Evolutionary conservation across 495 filamentous ascomycete species (phyloP).

Genomic region (Aspergillus homomorphus): DNA sequence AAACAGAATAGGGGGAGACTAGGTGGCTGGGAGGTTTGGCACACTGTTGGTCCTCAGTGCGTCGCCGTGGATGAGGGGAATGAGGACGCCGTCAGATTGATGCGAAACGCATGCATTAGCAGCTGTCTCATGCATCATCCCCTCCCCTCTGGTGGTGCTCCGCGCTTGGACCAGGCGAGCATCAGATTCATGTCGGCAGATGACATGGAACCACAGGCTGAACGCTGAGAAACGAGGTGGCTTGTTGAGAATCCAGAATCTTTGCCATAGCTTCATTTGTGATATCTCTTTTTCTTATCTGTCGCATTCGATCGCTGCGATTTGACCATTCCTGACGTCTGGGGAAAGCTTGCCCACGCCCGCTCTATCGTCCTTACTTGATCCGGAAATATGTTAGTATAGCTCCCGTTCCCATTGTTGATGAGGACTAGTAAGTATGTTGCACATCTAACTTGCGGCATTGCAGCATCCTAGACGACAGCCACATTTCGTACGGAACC

Average conservation of each 20-base stretch:
- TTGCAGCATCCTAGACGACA: background rate
- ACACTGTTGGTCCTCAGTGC: too few relatives aligned
- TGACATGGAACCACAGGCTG: background rate
- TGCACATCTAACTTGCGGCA: too few relatives aligned
- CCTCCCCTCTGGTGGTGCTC: background rate
- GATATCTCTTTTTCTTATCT: background rate
- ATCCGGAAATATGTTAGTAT: too few relatives aligned
- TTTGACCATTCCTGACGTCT: background rate
- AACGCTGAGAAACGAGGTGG: background rate
- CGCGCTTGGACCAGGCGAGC: background rate
- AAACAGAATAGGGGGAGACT: constrained; percentile 6
- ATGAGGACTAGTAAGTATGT: too few relatives aligned
- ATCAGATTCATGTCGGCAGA: background rate
- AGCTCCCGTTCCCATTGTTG: too few relatives aligned
- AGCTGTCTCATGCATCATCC: background rate
- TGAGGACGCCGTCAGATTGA: background rate
- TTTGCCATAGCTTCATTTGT: background rate
- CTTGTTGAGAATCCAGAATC: too few relatives aligned
- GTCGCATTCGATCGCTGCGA: background rate
- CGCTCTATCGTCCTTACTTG: too few relatives aligned
- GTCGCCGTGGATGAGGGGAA: background rate
- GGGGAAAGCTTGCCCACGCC: too few relatives aligned
- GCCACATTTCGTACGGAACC: background rate
- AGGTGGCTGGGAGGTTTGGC: background rate
- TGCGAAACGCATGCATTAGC: background rate